Evolutionary conservation across 2,329 filamentous ascomycete species (phyloP).

Genomic region (Microdochium trichocladiopsis): DNA sequence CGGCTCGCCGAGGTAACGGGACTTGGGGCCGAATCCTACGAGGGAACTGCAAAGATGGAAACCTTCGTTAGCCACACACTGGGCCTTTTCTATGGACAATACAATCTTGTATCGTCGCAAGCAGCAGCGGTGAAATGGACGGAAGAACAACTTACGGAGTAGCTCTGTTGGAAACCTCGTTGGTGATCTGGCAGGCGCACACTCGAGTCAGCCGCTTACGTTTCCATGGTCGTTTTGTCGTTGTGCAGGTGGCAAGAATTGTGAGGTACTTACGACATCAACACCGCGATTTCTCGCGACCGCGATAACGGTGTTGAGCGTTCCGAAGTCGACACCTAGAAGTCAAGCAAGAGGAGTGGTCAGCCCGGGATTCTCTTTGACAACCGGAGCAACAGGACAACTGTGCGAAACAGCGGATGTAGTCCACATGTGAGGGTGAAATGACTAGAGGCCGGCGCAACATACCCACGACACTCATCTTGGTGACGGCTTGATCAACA

Average conservation of each 20-base stretch:
- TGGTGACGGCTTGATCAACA: constrained; percentile 26
- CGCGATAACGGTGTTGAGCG: constrained; percentile 93
- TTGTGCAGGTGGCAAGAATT: constrained; percentile 3
- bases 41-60: constrained; percentile 57
- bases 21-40: constrained; percentile 91
- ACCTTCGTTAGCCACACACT: too few relatives aligned
- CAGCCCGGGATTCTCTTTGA: background rate
- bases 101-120: too few relatives aligned
- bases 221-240: background rate
- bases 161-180: constrained; percentile 97
- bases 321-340: constrained; percentile 85
- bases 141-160: constrained; percentile 70
- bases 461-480: constrained; percentile 48
- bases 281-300: constrained; percentile 98
- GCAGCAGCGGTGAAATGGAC: background rate
- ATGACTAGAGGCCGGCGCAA: constrained; percentile 6
- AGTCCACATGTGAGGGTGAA: too few relatives aligned
- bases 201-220: background rate
- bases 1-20: constrained; percentile 86
- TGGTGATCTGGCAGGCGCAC: constrained; percentile 67
- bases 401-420: background rate
- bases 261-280: constrained; percentile 75
- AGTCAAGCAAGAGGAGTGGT: constrained; percentile 2
- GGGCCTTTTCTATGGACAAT: too few relatives aligned
- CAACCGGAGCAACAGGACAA: constrained; percentile 4